Evolutionary conservation across 2,329 filamentous ascomycete species (phyloP), one percentile per base, ranked within the genome.

Genomic region (Colletotrichum camelliae): DNA sequence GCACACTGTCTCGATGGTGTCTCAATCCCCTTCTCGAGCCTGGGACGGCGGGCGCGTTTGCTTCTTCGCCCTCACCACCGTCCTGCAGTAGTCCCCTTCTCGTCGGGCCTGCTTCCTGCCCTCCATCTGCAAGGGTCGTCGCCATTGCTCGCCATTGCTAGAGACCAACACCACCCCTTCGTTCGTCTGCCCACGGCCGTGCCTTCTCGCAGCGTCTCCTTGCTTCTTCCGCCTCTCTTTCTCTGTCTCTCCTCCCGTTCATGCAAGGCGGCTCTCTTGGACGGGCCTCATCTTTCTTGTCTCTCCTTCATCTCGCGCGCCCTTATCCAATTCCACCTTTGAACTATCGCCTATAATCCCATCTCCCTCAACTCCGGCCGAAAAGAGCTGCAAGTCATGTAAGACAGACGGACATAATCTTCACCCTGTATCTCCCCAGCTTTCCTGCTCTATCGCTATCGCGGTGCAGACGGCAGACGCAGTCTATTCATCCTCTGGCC

Each of bases 81-180:
- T 62, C 62, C 68, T 57, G 68, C 72, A 72, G 62, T 72, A 75
- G 68, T 48, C 55, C 31, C 58, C 58, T 29, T 67, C 62, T 67
- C 39, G 55, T 67, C 64, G 39, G 35, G 33, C 72, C 48, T 57
- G 62, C 27, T 62, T 72, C 69, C 55, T 68, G 69, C 29, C 43
- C 67, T 31, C 62, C 33, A 39, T 65, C 73, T 75, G 73, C 73
- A 75, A 73, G 73, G 73, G 73, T 68, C 33, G 48, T 68, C 27
- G 39, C 62, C 39, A 39, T 33, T 62, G 48, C 61, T 58, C 27
- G 39, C 62, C 39, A 39, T 33, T 62, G 48, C 61, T 48, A 58
- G 55, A 37, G 35, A 43, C 72, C 66, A 69, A 31, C n/a, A n/a
- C 37, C 60, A 66, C 62, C 61, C 69, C 55, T 64, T 57, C 13